These are phyloP conservation scores for Dendrocalamus latiflorus DNA, from an alignment of 202 grass and related monocot species.

Conservation along the genomic window DNA sequence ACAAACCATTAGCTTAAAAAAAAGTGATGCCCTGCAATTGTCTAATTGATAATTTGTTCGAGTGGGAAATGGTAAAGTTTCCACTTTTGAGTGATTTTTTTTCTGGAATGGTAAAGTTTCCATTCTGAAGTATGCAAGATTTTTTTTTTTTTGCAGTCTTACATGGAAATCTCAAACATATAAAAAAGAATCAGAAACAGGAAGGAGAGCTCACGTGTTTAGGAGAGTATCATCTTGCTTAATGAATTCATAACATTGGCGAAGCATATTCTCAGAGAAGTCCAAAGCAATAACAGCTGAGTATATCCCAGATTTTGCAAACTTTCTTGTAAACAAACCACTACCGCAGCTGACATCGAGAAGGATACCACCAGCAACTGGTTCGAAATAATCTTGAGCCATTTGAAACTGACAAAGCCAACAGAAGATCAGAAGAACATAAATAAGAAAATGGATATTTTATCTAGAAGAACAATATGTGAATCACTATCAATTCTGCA, in stretches of 20 bases:
- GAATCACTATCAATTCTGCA: not conserved
- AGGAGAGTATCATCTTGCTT: slow-evolving; percentile 67
- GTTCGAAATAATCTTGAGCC: slow-evolving; percentile 88
- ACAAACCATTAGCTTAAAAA: not conserved
- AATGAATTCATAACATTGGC: slow-evolving; percentile 86
- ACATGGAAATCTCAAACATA: not conserved
- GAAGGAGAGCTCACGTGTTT: slow-evolving; percentile 49
- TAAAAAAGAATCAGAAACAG: not conserved
- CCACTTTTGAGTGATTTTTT: too few species aligned
- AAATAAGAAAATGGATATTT: slow-evolving; percentile 6
- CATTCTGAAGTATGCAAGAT: not conserved
- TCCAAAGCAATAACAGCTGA: slow-evolving; percentile 83
- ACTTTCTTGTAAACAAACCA: slow-evolving; percentile 90
- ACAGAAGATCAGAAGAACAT: slow-evolving; percentile 8
- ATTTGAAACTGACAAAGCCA: slow-evolving; percentile 79
- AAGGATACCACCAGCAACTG: slow-evolving; percentile 68
- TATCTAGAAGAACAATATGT: not conserved
- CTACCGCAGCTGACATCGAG: slow-evolving; percentile 92
- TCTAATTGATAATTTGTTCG: not conserved
- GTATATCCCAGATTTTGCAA: slow-evolving; percentile 85
- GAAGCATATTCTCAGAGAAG: slow-evolving; percentile 99
- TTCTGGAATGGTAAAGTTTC: too few species aligned
- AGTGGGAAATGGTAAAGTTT: not conserved
- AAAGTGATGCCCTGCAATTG: not conserved
- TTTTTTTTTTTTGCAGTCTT: not conserved